phyloP scores from a whole-genome alignment of 2,329 filamentous ascomycete species.

The Daldinia sp. region DNA sequence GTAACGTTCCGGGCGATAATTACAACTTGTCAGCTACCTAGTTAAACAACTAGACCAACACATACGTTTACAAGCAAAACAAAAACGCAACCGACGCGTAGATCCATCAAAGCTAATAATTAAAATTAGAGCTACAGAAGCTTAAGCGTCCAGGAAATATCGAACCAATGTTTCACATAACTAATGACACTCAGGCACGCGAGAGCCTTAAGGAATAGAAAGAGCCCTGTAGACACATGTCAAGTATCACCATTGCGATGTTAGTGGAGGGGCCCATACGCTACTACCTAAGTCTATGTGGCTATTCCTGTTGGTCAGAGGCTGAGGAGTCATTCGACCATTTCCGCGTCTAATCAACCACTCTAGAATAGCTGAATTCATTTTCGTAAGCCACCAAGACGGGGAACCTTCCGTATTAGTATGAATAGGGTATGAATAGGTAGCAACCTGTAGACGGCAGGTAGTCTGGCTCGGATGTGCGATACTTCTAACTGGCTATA shows the following conservation, averaged over 20 bases:
- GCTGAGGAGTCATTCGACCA: slow-evolving; percentile 4
- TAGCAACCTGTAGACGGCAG: background rate
- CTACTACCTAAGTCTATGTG: background rate
- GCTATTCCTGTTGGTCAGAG: background rate
- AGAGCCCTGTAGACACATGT: background rate
- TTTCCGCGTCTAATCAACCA: slow-evolving; percentile 3
- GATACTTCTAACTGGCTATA: background rate
- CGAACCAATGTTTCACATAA: background rate
- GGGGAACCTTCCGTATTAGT: slow-evolving; percentile 9
- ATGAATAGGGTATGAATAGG: slow-evolving; percentile 1
- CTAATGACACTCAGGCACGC: background rate
- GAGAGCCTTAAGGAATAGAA: background rate
- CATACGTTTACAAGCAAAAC: slow-evolving; percentile 8
- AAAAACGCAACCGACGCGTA: background rate
- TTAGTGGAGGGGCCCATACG: background rate
- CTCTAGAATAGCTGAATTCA: slow-evolving; percentile 2
- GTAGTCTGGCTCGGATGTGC: background rate
- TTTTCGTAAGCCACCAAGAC: background rate
- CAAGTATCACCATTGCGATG: background rate
- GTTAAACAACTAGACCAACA: slow-evolving; percentile 34
- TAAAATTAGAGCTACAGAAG: background rate
- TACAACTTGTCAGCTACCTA: slow-evolving; percentile 35
- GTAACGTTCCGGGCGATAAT: slow-evolving; percentile 24
- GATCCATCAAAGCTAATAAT: background rate
- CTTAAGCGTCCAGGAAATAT: background rate